A percentile compares a stretch with the other conserved stretches of the same genome.
Conservation (phyloP, 2,329 filamentous ascomycete species). For the Sporothrix mexicana region DNA sequence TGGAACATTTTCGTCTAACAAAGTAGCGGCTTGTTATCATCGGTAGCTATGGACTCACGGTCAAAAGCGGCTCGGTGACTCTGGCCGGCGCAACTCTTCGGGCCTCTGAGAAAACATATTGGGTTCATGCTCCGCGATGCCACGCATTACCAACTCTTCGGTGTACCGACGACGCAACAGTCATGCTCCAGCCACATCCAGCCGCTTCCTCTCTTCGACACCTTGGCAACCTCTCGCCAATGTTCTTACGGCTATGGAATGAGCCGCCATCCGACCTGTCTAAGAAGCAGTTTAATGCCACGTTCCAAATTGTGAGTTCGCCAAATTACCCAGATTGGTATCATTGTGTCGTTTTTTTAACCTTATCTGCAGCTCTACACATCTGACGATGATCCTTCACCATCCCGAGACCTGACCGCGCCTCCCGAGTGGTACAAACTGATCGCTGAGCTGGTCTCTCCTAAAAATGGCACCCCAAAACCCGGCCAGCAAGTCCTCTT, state of each 20-base stretch:
- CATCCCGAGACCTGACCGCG: slow-evolving; percentile 60
- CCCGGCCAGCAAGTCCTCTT: slow-evolving; percentile 53
- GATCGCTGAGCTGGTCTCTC: slow-evolving; percentile 54
- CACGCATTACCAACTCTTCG: slow-evolving; percentile 72
- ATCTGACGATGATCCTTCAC: slow-evolving; percentile 49
- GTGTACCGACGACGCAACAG: slow-evolving; percentile 54
- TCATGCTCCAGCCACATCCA: slow-evolving; percentile 64
- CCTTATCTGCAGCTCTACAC: slow-evolving; percentile 55
- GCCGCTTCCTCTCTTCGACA: slow-evolving; percentile 55
- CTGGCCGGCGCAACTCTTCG: slow-evolving; percentile 69
- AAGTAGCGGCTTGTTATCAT: slow-evolving; percentile 64
- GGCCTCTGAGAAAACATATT: slow-evolving; percentile 49
- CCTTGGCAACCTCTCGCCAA: slow-evolving; percentile 66
- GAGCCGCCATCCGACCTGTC: slow-evolving; percentile 56
- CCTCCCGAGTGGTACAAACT: slow-evolving; percentile 67
- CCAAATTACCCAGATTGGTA: background rate
- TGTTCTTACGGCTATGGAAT: slow-evolving; percentile 72
- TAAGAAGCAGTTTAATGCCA: slow-evolving; percentile 51
- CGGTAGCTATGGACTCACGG: slow-evolving; percentile 70
- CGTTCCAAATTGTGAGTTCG: slow-evolving; percentile 32
- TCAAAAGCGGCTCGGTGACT: slow-evolving; percentile 66
- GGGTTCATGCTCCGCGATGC: slow-evolving; percentile 70
- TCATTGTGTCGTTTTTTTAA: background rate
- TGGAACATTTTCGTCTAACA: background rate
- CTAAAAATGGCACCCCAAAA: slow-evolving; percentile 41